A percentile compares a stretch with the other conserved stretches of the same genome.
These are phyloP conservation scores for Vitis rotundifolia DNA, from an alignment of 164 flowering plant species.

Conservation along the genomic window DNA sequence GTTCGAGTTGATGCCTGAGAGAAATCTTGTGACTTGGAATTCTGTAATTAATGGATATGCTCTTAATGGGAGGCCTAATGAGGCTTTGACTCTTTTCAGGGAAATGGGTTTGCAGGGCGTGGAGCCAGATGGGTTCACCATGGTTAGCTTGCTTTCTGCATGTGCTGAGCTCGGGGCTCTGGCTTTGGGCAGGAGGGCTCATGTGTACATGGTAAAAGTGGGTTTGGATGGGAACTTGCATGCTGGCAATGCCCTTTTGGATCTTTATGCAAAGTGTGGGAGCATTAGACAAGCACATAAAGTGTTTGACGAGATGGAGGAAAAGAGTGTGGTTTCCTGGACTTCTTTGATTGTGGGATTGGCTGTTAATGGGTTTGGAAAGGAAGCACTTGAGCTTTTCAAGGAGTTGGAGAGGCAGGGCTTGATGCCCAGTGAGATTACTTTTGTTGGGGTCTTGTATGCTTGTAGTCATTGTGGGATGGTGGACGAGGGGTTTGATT, in stretches of 20 bases:
- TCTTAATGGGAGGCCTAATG: slow-evolving; percentile 35
- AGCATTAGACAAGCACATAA: slow-evolving; percentile 28
- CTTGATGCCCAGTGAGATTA: slow-evolving; percentile 31
- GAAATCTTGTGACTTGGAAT: slow-evolving; percentile 42
- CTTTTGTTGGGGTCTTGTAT: slow-evolving; percentile 44
- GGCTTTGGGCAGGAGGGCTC: slow-evolving; percentile 34
- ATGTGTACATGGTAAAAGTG: slow-evolving; percentile 25
- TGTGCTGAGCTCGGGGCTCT: slow-evolving; percentile 42
- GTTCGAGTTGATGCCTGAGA: slow-evolving; percentile 36
- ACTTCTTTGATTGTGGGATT: slow-evolving; percentile 38
- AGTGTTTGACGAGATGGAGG: slow-evolving; percentile 34
- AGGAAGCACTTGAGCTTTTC: slow-evolving; percentile 36
- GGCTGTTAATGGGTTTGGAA: slow-evolving; percentile 44
- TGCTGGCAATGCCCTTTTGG: slow-evolving; percentile 34
- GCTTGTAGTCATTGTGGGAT: slow-evolving; percentile 49
- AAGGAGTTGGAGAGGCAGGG: slow-evolving; percentile 27
- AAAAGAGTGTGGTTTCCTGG: slow-evolving; percentile 39
- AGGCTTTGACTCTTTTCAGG: slow-evolving; percentile 30
- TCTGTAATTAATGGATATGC: slow-evolving; percentile 47
- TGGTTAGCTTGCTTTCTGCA: slow-evolving; percentile 42
- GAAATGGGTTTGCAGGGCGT: slow-evolving; percentile 30
- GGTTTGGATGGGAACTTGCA: slow-evolving; percentile 31
- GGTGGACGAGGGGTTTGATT: slow-evolving; percentile 38
- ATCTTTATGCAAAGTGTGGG: slow-evolving; percentile 44
- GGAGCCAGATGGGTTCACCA: slow-evolving; percentile 41